A percentile compares a stretch with the other conserved stretches of the same genome.
Conservation (phyloP, 2,329 filamentous ascomycete genomes). For the Ophiocordyceps camponoti-saundersi region DNA sequence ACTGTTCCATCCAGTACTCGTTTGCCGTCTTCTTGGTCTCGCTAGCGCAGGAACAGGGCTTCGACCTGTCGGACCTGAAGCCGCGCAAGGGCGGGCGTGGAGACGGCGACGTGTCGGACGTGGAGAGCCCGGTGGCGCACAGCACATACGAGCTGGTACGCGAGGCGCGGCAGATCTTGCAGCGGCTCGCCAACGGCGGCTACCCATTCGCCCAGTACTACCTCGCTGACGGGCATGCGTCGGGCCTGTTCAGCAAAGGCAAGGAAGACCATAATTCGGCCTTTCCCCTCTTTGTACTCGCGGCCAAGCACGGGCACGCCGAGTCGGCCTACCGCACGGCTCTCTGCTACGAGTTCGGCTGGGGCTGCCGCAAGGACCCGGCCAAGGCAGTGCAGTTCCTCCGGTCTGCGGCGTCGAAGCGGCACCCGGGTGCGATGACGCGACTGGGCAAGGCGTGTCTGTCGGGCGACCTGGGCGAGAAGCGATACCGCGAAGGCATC, state of each 20-base stretch:
- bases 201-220: constrained; percentile 99
- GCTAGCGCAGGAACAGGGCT: constrained; percentile 62
- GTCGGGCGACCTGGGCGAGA: constrained; percentile 73
- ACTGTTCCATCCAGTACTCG: constrained; percentile 80
- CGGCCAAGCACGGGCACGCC: constrained; percentile 91
- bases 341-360: constrained; percentile 94
- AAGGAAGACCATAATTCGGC: constrained; percentile 84
- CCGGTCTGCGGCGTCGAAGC: constrained; percentile 76
- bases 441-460: constrained; percentile 83
- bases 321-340: constrained; percentile 89
- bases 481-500: constrained; percentile 75
- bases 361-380: constrained; percentile 82
- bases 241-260: constrained; percentile 86
- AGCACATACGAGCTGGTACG: constrained; percentile 55
- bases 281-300: constrained; percentile 81
- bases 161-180: constrained; percentile 80
- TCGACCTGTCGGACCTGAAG: constrained; percentile 31
- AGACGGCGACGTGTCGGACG: constrained; percentile 28
- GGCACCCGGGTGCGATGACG: constrained; percentile 88
- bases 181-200: constrained; percentile 68
- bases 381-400: constrained; percentile 90
- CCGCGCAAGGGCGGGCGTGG: constrained; percentile 27
- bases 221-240: constrained; percentile 83
- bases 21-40: constrained; percentile 92
- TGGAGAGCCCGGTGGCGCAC: constrained; percentile 23